These are phyloP conservation scores for Berberis thunbergii DNA, from an alignment of 164 flowering plant genomes.

Conservation along the genomic window DNA sequence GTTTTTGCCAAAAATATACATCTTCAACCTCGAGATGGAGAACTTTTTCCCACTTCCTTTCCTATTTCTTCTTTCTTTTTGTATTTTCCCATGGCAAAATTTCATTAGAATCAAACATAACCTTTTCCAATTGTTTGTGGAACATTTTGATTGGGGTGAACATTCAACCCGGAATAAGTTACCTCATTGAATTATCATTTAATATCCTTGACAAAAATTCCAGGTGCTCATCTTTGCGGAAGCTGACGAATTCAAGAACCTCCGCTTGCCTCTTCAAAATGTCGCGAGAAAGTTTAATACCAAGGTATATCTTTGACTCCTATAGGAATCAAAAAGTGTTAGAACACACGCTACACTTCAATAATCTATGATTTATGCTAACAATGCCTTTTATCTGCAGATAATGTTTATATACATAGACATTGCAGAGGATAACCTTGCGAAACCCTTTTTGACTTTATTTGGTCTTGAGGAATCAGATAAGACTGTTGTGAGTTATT, in stretches of 20 bases:
- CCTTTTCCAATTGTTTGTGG: no score
- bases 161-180: no score
- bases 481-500: constrained; percentile 49
- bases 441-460: constrained; percentile 82
- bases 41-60: no score
- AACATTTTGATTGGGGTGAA: no score
- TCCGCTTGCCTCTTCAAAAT: constrained; percentile 53
- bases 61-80: no score
- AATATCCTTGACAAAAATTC: constrained; percentile 6
- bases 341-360: constrained; percentile 3
- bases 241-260: constrained; percentile 48
- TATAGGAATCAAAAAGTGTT: constrained; percentile 1
- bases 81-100: no score
- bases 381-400: constrained; percentile 32
- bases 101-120: no score
- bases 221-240: constrained; percentile 73
- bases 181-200: neutral
- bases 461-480: constrained; percentile 81
- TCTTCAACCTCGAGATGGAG: no score
- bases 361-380: neutral
- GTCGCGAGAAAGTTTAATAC: constrained; percentile 74
- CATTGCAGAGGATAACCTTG: constrained; percentile 73
- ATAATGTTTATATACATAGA: constrained; percentile 66
- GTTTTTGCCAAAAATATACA: no score
- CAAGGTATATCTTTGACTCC: constrained; percentile 39